Evolutionary conservation across 2,329 filamentous ascomycete species (phyloP).

Genomic region (Cercospora sp.): DNA sequence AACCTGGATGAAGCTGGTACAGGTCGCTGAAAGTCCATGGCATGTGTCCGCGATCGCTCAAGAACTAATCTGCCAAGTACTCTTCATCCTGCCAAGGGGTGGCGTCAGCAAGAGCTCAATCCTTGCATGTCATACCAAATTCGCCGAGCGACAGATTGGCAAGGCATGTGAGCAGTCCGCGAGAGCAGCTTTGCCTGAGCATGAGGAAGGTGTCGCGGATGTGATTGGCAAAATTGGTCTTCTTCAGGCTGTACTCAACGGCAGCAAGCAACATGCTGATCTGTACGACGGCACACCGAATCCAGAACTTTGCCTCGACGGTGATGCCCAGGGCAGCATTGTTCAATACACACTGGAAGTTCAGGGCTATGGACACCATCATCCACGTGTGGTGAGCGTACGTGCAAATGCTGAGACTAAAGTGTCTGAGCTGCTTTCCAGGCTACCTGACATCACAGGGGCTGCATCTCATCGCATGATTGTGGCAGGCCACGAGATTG

Average conservation of each 20-base stretch:
- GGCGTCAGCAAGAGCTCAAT: constrained; percentile 8
- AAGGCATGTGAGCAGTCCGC: constrained; percentile 14
- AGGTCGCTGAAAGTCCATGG: constrained; percentile 23
- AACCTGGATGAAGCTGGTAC: constrained; percentile 27
- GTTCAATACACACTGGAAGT: constrained; percentile 28
- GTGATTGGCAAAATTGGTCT: constrained; percentile 23
- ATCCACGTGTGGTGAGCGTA: constrained; percentile 22
- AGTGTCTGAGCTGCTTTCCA: constrained; percentile 27
- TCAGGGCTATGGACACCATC: constrained; percentile 23
- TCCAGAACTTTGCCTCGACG: constrained; percentile 1
- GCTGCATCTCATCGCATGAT: constrained; percentile 30
- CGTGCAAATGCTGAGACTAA: constrained; percentile 20
- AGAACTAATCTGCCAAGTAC: constrained; percentile 18
- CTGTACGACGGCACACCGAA: background rate
- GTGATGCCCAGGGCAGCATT: background rate
- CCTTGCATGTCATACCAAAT: constrained; percentile 25
- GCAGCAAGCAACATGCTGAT: constrained; percentile 21
- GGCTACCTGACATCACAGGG: constrained; percentile 29
- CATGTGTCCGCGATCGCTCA: constrained; percentile 14
- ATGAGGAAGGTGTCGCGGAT: background rate
- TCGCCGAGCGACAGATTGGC: constrained; percentile 25
- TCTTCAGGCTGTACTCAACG: constrained; percentile 22
- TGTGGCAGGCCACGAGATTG: constrained; percentile 28
- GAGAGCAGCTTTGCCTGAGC: background rate
- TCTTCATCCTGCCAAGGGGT: constrained; percentile 21